Evolutionary conservation across 345 rosid genomes (phyloP), one percentile per base, ranked within the genome.

Genomic region (Zanthoxylum bungeanum): DNA sequence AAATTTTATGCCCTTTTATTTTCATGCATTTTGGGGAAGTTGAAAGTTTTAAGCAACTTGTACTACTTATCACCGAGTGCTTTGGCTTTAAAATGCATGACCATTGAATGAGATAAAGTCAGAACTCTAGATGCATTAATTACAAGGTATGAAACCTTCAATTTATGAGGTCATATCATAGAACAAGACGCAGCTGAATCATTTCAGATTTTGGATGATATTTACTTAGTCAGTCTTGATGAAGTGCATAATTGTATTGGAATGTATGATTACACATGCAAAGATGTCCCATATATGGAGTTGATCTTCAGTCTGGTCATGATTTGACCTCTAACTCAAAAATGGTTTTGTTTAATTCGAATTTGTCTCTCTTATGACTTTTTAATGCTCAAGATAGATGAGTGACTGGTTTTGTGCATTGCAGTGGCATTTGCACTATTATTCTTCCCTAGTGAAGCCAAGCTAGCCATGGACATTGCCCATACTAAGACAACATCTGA

Each of bases 401-500:
- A 64, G 12, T n/a, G 37, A 59, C 36, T 51, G 67, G n/a, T 75
- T 28, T 78, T 75, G 57, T 75, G 5, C 25, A 24, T 69, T 72
- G 76, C 83, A 95, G 99, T 95, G 80, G 97, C 93, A 69, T 92
- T 95, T 77, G 98, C 99, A 49, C 83, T 86, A 64, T 69, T 89
- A 60, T 75, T 95, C 67, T 95, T 95, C 71, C 99, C 99, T 17
- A 67, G 89, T 49, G 98, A 95, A 85, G 98, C 99, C 36, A 86
- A 89, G 85, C 79, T 95, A 66, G 99, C 96, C 37, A 91, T 95
- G 97, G 91, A 92, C 76, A 84, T 83, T 71, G 99, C 94, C 25
- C 76, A 89, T 76, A 88, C 91, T 66, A 88, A 85, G 80, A 89
- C 85, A 74, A 84, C 93, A 21, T 71, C 76, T 16, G 93, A 88